Conservation (phyloP, 2,329 filamentous ascomycete genomes). For the Colletotrichum sp. region DNA sequence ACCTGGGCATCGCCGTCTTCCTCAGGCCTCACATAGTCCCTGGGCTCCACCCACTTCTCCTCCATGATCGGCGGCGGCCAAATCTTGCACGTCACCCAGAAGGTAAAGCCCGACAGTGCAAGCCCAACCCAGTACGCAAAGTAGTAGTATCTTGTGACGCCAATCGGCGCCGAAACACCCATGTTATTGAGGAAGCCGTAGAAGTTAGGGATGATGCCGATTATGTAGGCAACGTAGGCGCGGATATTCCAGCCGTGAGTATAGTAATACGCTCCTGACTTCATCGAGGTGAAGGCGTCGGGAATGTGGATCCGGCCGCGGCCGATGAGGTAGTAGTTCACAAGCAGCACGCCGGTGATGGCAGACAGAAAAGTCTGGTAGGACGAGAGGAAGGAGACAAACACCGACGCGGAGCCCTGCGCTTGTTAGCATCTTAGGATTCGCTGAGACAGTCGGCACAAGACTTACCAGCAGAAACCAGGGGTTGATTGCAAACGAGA, state of each 20-base stretch:
- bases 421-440: slow-evolving; percentile 36
- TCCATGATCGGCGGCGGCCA: slow-evolving; percentile 23
- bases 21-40: slow-evolving; percentile 17
- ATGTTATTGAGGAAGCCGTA: slow-evolving; percentile 46
- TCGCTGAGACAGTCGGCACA: slow-evolving; percentile 35
- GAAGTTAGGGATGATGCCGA: slow-evolving; percentile 44
- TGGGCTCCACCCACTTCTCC: slow-evolving; percentile 23
- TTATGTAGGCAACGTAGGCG: slow-evolving; percentile 27
- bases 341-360: slow-evolving; percentile 44
- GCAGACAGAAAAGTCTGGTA: slow-evolving; percentile 44
- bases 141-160: slow-evolving; percentile 55
- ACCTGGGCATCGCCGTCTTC: slow-evolving; percentile 1
- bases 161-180: slow-evolving; percentile 38
- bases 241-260: slow-evolving; percentile 13
- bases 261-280: slow-evolving; percentile 13
- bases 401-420: slow-evolving; percentile 38
- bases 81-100: slow-evolving; percentile 23
- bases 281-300: slow-evolving; percentile 24
- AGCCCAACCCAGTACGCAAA: slow-evolving; percentile 61
- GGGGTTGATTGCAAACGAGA: slow-evolving; percentile 41
- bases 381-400: slow-evolving; percentile 39
- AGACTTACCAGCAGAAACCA: slow-evolving; percentile 43
- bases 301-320: slow-evolving; percentile 39
- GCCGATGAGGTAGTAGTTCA: slow-evolving; percentile 38
- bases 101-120: slow-evolving; percentile 40